phyloP scores from a whole-genome alignment of 1,284 basidiomycete species.

The Athelia psychrophila region DNA sequence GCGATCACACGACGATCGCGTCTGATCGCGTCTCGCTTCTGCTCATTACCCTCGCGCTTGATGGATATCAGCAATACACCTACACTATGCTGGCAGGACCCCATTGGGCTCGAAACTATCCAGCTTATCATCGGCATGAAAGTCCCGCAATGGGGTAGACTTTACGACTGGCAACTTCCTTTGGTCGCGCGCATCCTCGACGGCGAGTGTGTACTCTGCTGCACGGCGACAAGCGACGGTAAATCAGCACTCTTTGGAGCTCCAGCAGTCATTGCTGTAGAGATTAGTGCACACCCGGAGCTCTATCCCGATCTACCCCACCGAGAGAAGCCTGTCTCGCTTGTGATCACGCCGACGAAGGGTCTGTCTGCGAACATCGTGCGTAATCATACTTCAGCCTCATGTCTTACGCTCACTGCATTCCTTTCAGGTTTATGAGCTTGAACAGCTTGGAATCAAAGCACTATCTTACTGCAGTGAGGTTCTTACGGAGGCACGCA shows the following conservation, averaged over 20 bases:
- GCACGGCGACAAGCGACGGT: background rate
- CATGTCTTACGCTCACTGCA: background rate
- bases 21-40: no score
- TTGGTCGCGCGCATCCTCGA: background rate
- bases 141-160: background rate
- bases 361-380: background rate
- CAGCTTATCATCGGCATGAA: no score
- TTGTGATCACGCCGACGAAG: background rate
- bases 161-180: background rate
- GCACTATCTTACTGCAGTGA: background rate
- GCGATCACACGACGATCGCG: no score
- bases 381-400: background rate
- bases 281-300: background rate
- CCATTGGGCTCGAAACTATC: no score
- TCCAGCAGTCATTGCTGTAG: background rate
- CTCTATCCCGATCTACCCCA: background rate
- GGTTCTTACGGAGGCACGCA: background rate
- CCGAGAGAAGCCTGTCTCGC: background rate
- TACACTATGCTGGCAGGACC: no score
- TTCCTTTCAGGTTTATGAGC: background rate
- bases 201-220: background rate
- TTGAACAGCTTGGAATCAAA: background rate
- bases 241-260: background rate
- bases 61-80: no score
- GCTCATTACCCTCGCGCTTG: no score